These are phyloP conservation scores for Dicorynia guianensis DNA, from an alignment of 306 rosid genomes.

Conservation along the genomic window DNA sequence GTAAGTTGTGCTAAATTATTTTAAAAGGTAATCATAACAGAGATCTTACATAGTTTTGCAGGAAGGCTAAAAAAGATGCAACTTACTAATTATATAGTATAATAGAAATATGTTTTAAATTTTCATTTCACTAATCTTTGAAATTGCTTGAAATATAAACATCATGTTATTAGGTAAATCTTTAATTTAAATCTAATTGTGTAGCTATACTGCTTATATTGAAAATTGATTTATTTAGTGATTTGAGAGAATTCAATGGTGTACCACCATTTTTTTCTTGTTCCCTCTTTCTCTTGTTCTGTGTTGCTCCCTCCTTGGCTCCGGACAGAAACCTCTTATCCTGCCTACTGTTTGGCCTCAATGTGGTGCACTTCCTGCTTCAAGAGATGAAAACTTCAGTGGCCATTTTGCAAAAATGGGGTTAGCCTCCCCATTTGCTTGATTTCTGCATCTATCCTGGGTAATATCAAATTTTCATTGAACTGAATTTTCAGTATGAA, in stretches of 20 bases:
- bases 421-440: not conserved
- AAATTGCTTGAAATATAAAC: not conserved
- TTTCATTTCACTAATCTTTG: slow-evolving; percentile 4
- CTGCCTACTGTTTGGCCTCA: not conserved
- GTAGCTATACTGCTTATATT: slow-evolving; percentile 13
- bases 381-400: not conserved
- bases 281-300: slow-evolving; percentile 11
- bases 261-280: not conserved
- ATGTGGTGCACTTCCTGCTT: not conserved
- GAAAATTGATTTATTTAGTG: not conserved
- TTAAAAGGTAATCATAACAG: slow-evolving; percentile 9
- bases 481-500: not conserved
- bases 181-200: not conserved
- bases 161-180: not conserved
- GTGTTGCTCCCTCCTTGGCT: not conserved
- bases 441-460: not conserved
- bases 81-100: slow-evolving; percentile 1
- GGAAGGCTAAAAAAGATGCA: slow-evolving; percentile 6
- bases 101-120: not conserved
- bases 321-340: not conserved
- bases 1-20: slow-evolving; percentile 25
- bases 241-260: not conserved
- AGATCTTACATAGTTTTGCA: not conserved
- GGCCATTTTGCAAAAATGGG: slow-evolving; percentile 13
- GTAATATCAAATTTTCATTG: not conserved